Conservation (phyloP, 176 grass and related monocot species). For the Carex myosuroides region DNA sequence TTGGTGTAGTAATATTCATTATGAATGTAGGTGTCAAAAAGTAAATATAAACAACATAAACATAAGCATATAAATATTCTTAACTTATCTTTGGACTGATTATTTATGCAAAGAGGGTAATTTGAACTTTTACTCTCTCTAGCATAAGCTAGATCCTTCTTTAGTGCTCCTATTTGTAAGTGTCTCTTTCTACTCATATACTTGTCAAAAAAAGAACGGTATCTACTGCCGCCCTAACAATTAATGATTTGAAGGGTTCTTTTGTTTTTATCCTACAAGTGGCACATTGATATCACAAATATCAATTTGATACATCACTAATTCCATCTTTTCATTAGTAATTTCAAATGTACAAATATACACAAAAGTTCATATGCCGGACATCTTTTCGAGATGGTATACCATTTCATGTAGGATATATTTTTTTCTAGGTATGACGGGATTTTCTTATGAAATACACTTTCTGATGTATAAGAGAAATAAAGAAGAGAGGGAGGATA, state of each 20-base stretch:
- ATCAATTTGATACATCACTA: background rate
- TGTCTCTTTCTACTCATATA: background rate
- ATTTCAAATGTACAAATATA: background rate
- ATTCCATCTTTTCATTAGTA: background rate
- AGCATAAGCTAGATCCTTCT: background rate
- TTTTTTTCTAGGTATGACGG: background rate
- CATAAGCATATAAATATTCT: background rate
- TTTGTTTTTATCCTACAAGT: background rate
- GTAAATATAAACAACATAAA: background rate
- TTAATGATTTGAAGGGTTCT: background rate
- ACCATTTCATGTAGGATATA: background rate
- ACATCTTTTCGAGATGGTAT: background rate
- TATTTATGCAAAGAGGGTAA: background rate
- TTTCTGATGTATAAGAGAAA: background rate
- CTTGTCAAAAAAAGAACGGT: background rate
- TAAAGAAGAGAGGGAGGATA: slow-evolving; percentile 8
- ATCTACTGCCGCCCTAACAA: background rate
- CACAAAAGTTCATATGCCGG: background rate
- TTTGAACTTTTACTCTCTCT: background rate
- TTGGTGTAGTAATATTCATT: background rate
- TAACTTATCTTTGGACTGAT: background rate
- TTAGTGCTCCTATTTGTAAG: background rate
- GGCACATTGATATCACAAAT: background rate
- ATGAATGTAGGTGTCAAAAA: background rate
- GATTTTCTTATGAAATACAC: background rate